phyloP scores from a whole-genome alignment of 768 basidiomycete species.

The Boletus barrowsii region DNA sequence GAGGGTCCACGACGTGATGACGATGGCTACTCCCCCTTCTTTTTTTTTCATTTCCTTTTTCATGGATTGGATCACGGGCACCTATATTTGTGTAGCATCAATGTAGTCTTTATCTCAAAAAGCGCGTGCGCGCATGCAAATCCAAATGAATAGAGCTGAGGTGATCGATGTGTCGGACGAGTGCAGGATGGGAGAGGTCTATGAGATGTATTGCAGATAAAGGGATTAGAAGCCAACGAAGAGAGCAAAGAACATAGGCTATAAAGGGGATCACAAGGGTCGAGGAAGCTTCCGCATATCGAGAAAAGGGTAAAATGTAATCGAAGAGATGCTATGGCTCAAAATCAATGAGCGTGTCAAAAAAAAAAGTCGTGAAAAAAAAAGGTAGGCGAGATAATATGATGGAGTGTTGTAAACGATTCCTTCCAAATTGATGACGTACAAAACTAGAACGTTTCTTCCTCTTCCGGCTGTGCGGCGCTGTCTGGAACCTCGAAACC shows the following conservation, averaged over 20 bases:
- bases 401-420: conserved; percentile 1
- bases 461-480: conserved; percentile 58
- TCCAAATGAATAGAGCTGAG: conserved; percentile 1
- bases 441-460: conserved; percentile 65
- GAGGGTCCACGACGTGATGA: no score
- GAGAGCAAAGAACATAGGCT: conserved; percentile 20
- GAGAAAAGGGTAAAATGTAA: conserved; percentile 13
- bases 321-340: conserved; percentile 10
- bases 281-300: conserved; percentile 1
- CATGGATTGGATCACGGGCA: conserved; percentile 17
- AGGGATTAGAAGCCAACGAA: conserved; percentile 24
- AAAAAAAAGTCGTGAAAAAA: neutral
- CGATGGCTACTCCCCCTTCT: neutral
- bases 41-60: neutral
- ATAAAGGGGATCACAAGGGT: conserved; percentile 2
- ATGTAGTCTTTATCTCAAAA: conserved; percentile 28
- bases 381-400: conserved; percentile 8
- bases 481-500: conserved; percentile 89
- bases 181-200: conserved; percentile 3
- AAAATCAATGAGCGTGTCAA: conserved; percentile 20
- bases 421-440: conserved; percentile 10
- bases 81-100: conserved; percentile 19
- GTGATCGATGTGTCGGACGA: neutral
- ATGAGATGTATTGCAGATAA: conserved; percentile 29
- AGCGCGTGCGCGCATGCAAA: conserved; percentile 4